Percentiles rank a stretch among this genome's conserved stretches.
Conservation (phyloP, 2,329 filamentous ascomycete species). For the Xylaria sp. region DNA sequence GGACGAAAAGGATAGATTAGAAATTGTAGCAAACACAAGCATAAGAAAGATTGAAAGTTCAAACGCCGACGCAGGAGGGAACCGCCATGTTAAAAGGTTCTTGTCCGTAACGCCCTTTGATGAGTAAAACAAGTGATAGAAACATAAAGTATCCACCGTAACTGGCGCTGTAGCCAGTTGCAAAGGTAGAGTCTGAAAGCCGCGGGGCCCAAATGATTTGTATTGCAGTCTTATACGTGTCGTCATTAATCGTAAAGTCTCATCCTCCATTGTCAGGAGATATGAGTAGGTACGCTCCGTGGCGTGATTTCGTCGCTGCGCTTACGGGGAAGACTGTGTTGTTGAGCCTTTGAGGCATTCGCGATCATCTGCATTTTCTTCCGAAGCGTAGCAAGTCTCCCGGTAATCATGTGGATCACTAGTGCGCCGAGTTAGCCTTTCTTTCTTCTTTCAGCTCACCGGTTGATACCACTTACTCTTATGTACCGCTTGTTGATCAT, state of each 20-base stretch:
- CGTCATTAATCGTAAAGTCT: slow-evolving; percentile 50
- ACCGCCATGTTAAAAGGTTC: slow-evolving; percentile 32
- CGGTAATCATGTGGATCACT: slow-evolving; percentile 73
- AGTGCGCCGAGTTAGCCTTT: slow-evolving; percentile 46
- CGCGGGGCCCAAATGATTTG: slow-evolving; percentile 47
- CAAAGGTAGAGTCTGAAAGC: slow-evolving; percentile 42
- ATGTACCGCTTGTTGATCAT: slow-evolving; percentile 78
- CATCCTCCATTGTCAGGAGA: slow-evolving; percentile 49
- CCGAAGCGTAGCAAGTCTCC: slow-evolving; percentile 65
- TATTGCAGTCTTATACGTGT: slow-evolving; percentile 50
- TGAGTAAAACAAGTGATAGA: slow-evolving; percentile 36
- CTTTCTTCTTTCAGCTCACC: slow-evolving; percentile 35
- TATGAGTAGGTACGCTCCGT: slow-evolving; percentile 63
- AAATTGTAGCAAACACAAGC: slow-evolving; percentile 24
- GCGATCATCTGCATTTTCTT: slow-evolving; percentile 72
- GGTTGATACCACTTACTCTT: slow-evolving; percentile 68
- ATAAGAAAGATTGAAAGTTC: not conserved
- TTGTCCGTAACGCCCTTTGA: slow-evolving; percentile 43
- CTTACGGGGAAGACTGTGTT: slow-evolving; percentile 57
- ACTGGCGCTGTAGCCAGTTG: slow-evolving; percentile 29
- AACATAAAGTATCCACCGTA: slow-evolving; percentile 26
- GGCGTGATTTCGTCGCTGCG: slow-evolving; percentile 68
- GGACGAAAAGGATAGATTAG: slow-evolving; percentile 24
- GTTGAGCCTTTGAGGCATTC: slow-evolving; percentile 64
- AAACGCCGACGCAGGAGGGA: slow-evolving; percentile 38